phyloP scores from a whole-genome alignment of 2,329 filamentous ascomycete genomes.

The Chrysoporthe deuterocubensis region DNA sequence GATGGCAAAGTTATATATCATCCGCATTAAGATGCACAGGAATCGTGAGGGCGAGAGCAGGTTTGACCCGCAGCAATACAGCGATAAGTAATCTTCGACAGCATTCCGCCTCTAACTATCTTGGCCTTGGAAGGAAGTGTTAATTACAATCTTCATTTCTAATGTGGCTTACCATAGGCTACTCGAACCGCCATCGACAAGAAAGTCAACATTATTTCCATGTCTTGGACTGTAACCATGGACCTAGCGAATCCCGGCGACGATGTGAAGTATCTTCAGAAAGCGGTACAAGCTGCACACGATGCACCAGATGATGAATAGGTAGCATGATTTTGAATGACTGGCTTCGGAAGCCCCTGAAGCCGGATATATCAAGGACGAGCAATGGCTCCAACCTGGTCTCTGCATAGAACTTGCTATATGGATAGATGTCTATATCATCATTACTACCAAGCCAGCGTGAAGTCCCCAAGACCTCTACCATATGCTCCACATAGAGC shows the following conservation, averaged over 20 bases:
- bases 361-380: no score
- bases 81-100: neutral
- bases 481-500: no score
- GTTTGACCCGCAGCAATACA: neutral
- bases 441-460: no score
- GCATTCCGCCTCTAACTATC: neutral
- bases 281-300: constrained; percentile 36
- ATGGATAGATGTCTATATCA: no score
- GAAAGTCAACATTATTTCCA: constrained; percentile 42
- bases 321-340: no score
- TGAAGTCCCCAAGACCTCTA: no score
- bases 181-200: neutral
- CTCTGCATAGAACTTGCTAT: no score
- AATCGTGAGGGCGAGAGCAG: neutral
- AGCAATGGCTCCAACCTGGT: no score
- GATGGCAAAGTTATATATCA: neutral
- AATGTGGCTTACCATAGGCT: neutral
- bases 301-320: neutral
- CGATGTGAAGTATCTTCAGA: constrained; percentile 33
- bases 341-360: no score
- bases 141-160: neutral
- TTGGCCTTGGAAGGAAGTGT: neutral
- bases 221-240: constrained; percentile 43
- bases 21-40: neutral
- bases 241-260: constrained; percentile 5